phyloP scores from a whole-genome alignment of 2,329 filamentous ascomycete species.

The Xylaria digitata region DNA sequence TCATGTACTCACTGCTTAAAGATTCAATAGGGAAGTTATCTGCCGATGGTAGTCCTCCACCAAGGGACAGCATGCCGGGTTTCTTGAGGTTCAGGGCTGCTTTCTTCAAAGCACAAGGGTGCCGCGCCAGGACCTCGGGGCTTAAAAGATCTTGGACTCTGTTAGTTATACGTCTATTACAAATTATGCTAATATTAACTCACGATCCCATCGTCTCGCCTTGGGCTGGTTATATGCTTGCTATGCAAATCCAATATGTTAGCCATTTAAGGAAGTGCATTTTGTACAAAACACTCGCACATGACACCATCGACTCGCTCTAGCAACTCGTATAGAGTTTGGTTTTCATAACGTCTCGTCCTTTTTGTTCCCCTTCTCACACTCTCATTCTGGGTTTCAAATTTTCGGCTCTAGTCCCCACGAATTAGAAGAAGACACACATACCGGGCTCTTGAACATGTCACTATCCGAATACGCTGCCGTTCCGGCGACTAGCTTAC shows the following conservation, averaged over 20 bases:
- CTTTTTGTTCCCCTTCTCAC: background rate
- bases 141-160: slow-evolving; percentile 65
- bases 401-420: background rate
- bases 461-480: slow-evolving; percentile 83
- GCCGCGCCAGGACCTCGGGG: slow-evolving; percentile 68
- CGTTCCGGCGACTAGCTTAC: slow-evolving; percentile 77
- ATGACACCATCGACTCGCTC: slow-evolving; percentile 7
- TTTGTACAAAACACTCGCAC: slow-evolving; percentile 3
- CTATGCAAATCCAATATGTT: slow-evolving; percentile 35
- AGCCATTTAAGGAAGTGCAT: slow-evolving; percentile 33
- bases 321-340: background rate
- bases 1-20: slow-evolving; percentile 59
- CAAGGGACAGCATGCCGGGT: slow-evolving; percentile 89
- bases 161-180: slow-evolving; percentile 21
- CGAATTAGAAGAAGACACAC: slow-evolving; percentile 41
- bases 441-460: slow-evolving; percentile 81
- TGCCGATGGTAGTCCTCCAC: slow-evolving; percentile 88
- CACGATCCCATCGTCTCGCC: slow-evolving; percentile 87
- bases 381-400: background rate
- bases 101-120: slow-evolving; percentile 81
- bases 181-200: slow-evolving; percentile 53
- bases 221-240: slow-evolving; percentile 73
- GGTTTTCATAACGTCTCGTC: background rate
- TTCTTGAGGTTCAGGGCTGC: slow-evolving; percentile 83
- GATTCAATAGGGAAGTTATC: slow-evolving; percentile 93